Conservation (phyloP, 805 yeast genomes). For the Yarrowia sp. region DNA sequence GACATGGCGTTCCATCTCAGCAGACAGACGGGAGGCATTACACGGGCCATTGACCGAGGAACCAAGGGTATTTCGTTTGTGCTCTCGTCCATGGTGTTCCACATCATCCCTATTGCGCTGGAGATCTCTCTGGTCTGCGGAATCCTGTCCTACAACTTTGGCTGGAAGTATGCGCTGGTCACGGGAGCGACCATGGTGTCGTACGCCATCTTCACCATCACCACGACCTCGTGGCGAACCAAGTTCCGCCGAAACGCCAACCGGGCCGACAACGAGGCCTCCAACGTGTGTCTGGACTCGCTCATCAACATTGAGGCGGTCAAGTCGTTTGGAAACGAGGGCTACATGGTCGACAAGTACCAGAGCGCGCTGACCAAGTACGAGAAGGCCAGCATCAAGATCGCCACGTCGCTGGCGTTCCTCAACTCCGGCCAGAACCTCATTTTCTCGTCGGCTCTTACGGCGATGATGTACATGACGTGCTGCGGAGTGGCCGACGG, state of each 20-base stretch:
- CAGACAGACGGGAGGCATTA: conserved; percentile 93
- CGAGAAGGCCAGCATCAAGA: conserved; percentile 71
- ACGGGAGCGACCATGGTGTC: conserved; percentile 88
- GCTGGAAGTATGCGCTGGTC: conserved; percentile 84
- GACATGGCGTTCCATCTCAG: conserved; percentile 90
- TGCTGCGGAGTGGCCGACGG: conserved; percentile 91
- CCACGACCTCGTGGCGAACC: conserved; percentile 96
- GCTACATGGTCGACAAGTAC: conserved; percentile 77
- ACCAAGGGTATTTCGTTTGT: conserved; percentile 96
- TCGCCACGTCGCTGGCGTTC: conserved; percentile 77
- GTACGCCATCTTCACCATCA: conserved; percentile 84
- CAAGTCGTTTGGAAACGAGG: conserved; percentile 91
- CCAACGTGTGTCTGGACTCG: conserved; percentile 91
- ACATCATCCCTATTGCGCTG: conserved; percentile 88
- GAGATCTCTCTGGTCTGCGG: conserved; percentile 95
- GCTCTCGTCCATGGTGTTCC: conserved; percentile 95
- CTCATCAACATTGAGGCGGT: conserved; percentile 94
- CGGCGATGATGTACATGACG: conserved; percentile 98
- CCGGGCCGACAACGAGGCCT: conserved; percentile 94
- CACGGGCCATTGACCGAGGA: conserved; percentile 96
- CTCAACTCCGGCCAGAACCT: conserved; percentile 80
- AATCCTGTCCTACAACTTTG: conserved; percentile 90
- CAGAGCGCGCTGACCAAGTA: conserved; percentile 75
- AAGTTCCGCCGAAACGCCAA: conserved; percentile 88
- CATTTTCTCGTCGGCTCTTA: conserved; percentile 84